These are phyloP conservation scores for Schizosaccharomyces japonicus DNA, from an alignment of 805 yeast species.

Conservation along the genomic window DNA sequence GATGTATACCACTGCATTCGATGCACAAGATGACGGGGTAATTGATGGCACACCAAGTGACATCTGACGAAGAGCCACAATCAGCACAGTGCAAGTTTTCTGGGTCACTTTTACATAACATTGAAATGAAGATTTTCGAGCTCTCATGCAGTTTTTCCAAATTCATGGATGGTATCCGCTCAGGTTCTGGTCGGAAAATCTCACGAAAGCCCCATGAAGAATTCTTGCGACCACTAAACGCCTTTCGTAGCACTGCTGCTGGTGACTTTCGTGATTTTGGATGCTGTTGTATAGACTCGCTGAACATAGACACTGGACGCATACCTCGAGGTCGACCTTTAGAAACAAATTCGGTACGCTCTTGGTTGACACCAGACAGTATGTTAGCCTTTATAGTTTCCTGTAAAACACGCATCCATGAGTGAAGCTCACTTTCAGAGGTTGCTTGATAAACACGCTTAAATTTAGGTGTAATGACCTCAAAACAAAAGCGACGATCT, in stretches of 20 bases:
- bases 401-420: constrained; percentile 44
- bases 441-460: constrained; percentile 57
- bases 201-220: background rate
- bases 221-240: background rate
- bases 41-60: constrained; percentile 75
- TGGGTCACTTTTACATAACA: constrained; percentile 16
- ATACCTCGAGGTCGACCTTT: background rate
- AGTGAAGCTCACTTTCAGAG: constrained; percentile 36
- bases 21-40: constrained; percentile 51
- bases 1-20: constrained; percentile 69
- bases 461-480: constrained; percentile 46
- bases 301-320: too few relatives aligned
- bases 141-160: background rate
- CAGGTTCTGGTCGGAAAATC: background rate
- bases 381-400: constrained; percentile 21
- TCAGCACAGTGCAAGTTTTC: constrained; percentile 54
- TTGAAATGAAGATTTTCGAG: constrained; percentile 4
- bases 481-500: constrained; percentile 38
- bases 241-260: background rate
- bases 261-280: background rate
- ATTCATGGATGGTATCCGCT: background rate
- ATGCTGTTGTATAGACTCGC: background rate
- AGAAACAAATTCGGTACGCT: too few relatives aligned
- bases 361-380: background rate
- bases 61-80: constrained; percentile 39